Conservation (phyloP, 257 asterid genomes). For the Parsonsia alboflavescens region DNA sequence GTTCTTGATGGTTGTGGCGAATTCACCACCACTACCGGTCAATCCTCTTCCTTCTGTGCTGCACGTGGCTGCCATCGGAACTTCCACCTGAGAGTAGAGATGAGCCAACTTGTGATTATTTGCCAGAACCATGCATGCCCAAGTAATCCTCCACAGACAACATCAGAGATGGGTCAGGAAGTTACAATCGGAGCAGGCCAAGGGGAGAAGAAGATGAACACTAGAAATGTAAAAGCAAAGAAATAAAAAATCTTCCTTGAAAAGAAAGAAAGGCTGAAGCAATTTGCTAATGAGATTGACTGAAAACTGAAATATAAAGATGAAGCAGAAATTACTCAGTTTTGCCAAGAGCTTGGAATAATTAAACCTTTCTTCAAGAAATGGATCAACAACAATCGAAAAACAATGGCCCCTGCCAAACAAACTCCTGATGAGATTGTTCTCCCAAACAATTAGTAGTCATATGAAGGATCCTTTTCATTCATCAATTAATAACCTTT, state of each 20-base stretch:
- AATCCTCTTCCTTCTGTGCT: not conserved
- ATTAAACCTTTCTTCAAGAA: not conserved
- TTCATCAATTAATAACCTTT: too few relatives aligned
- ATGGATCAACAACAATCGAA: not conserved
- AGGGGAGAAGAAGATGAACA: not conserved
- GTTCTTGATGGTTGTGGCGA: not conserved
- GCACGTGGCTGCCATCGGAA: not conserved
- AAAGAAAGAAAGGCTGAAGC: not conserved
- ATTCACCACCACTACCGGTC: too few relatives aligned
- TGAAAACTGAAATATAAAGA: not conserved
- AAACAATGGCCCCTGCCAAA: not conserved
- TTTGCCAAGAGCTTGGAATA: not conserved
- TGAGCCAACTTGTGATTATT: not conserved
- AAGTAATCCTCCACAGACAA: too few relatives aligned
- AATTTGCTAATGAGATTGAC: not conserved
- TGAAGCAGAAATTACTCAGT: not conserved
- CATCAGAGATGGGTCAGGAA: too few relatives aligned
- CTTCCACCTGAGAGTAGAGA: not conserved
- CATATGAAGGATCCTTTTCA: too few relatives aligned
- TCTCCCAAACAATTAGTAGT: too few relatives aligned
- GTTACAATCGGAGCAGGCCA: too few relatives aligned
- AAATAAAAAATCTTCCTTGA: not conserved
- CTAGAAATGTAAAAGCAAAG: too few relatives aligned
- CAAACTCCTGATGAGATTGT: too few relatives aligned
- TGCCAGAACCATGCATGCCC: too few relatives aligned